Evolutionary conservation across 257 asterid species (phyloP), one percentile per base, ranked within the genome.

Genomic region (Solanum verrucosum): DNA sequence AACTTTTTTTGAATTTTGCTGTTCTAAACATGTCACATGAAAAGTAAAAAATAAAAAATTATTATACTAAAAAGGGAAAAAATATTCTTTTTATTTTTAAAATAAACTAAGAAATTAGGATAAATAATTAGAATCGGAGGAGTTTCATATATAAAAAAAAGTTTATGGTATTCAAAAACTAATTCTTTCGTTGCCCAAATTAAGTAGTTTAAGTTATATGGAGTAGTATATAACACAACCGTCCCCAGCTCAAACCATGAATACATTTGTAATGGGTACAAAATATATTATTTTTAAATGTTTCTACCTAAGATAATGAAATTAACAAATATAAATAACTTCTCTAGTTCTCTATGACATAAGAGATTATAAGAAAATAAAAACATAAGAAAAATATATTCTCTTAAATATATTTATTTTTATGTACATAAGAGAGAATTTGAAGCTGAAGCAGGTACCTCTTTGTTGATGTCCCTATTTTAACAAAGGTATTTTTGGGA

Each of bases 1-100:
- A 6, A 0, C 2, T 18, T 52, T 52, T 4, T 52, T 6, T 16
- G 0, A 52, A 52, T 52, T 18, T 52, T 52, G 0, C 9, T 6
- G 1, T 18, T 52, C 23, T 52, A 46, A 14, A 5, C 7, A 46
- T 46, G 1, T 46, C 7, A 46, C 23, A 0, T 52, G 23, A 0
- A 52, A 52, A 52, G 1, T 52, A 0, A 52, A 52, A 52, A 52
- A 16, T 16, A 52, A 52, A 16, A 16, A 18, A 16, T 6, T 6
- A 18, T 52, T 52, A 52, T 52, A 18, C 3, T 13, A 18, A 16
- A 52, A 52, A 18, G n/a, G 4, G 2, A 52, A 52, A 5, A 15
- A 14, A 5, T 15, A 15, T 46, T 14, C 0, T 2, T 49, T 2
- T n/a, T n/a, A n/a, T n/a, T n/a, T n/a, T n/a, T n/a, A n/a, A n/a